Conservation (phyloP, 345 rosid genomes). For the Arabis alpina region DNA sequence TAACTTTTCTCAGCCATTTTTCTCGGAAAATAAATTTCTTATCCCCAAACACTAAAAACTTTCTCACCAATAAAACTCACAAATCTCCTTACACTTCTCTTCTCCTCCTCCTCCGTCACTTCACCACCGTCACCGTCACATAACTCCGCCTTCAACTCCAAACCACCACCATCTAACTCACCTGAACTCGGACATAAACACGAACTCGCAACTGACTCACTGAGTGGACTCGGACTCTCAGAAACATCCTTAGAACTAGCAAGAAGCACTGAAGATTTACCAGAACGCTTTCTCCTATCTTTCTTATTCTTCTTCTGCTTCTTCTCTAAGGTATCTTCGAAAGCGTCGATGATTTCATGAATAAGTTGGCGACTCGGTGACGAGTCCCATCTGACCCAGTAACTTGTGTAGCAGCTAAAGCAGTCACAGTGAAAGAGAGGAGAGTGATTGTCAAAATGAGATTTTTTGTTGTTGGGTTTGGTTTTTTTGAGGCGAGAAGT, state of each 20-base stretch:
- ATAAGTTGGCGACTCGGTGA: constrained; percentile 82
- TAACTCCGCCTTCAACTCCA: constrained; percentile 33
- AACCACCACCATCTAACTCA: constrained; percentile 10
- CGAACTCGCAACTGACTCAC: constrained; percentile 28
- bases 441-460: constrained; percentile 47
- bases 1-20: background rate
- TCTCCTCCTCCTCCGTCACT: constrained; percentile 51
- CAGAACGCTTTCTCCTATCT: constrained; percentile 52
- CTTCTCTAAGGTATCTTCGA: constrained; percentile 54
- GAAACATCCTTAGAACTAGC: background rate
- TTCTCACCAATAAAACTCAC: constrained; percentile 74
- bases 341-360: constrained; percentile 79
- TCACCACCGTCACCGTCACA: constrained; percentile 12
- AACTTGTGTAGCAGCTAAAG: constrained; percentile 76
- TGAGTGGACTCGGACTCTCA: constrained; percentile 32
- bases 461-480: constrained; percentile 23
- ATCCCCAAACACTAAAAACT: constrained; percentile 73
- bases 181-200: constrained; percentile 19
- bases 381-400: constrained; percentile 84
- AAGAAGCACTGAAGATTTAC: constrained; percentile 10
- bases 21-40: constrained; percentile 20
- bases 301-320: constrained; percentile 42
- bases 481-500: constrained; percentile 26
- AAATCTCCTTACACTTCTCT: constrained; percentile 53
- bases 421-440: constrained; percentile 72